Evolutionary conservation across 176 grass and related monocot species (phyloP), one percentile per base, ranked within the genome.

Genomic region (Oryza australiensis): DNA sequence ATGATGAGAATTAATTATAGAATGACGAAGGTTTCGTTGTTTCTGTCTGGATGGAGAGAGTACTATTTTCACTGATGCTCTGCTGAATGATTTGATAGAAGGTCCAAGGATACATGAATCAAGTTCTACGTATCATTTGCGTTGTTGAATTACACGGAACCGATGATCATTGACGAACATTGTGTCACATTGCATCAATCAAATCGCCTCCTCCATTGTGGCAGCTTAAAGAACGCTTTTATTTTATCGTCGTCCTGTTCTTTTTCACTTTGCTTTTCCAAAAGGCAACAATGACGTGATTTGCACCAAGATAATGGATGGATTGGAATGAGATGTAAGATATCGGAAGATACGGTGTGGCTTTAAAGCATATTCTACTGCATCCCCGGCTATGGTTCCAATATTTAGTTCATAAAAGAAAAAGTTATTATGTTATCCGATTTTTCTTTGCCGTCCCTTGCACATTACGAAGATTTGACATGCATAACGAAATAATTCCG

Each of bases 281-380:
- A 83, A 83, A 83, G 81, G 55, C 22, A 3, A 3, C 10, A 20
- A 20, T 37, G 15, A 33, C 34, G 33, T 68, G 81, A 30, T 40
- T 55, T 83, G 82, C 82, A 76, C 82, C 55, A 40, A 75, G 81
- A 68, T 77, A 57, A 76, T 76, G 82, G 24, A 60, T 68, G 73
- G 73, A 76, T 77, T 33, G 2, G 12, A 84, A 12, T 43, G 82
- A 76, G 82, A 43, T 23, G 46, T 41, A 76, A 63, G 48, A 68
- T 69, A 84, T 69, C 64, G 13, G 8, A 12, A 75, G 72, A 75
- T 60, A 24, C n/a, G 55, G 0, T 24, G 1, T 75, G 9, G 72
- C 15, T n/a, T 67, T 18, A 8, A 83, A 53, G 5, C 59, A 83
- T 65, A 74, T 83, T 74, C 23, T 65, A 74, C 9, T 83, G 51